These are phyloP conservation scores for Coemansia sp. DNA, from an alignment of 192 early-diverging fungal genomes.

Conservation along the genomic window DNA sequence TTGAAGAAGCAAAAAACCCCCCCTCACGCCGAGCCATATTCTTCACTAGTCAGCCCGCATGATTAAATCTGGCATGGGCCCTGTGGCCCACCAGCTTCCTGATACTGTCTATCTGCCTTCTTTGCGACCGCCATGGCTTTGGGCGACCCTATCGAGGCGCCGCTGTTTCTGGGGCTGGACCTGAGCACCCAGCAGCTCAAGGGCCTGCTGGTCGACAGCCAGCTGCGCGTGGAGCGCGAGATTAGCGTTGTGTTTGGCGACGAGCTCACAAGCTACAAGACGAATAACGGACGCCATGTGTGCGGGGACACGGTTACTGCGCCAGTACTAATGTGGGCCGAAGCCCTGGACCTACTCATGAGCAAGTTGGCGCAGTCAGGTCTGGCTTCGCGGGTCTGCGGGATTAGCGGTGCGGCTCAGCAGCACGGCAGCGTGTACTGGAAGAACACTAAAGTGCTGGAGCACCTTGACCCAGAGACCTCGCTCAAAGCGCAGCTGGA, in stretches of 20 bases:
- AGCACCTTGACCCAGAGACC: conserved; percentile 18
- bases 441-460: conserved; percentile 49
- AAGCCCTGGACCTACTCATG: conserved; percentile 63
- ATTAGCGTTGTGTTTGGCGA: conserved; percentile 56
- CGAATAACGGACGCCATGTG: conserved; percentile 46
- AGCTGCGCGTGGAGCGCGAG: conserved; percentile 34
- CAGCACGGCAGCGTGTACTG: conserved; percentile 87
- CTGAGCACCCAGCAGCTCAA: conserved; percentile 77
- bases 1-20: no score
- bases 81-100: no score
- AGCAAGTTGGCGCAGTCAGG: conserved; percentile 28
- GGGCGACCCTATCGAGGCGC: no score
- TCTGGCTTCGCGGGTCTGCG: conserved; percentile 41
- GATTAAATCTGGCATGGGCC: no score
- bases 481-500: conserved; percentile 52
- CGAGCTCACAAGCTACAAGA: conserved; percentile 56
- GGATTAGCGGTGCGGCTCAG: conserved; percentile 71
- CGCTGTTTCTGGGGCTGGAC: conserved; percentile 64
- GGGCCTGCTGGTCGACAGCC: conserved; percentile 49
- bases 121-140: no score
- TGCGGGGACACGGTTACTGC: conserved; percentile 53
- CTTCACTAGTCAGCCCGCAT: no score
- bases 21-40: no score
- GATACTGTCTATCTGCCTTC: no score
- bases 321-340: conserved; percentile 73